phyloP scores from a whole-genome alignment of 2,329 filamentous ascomycete genomes.

The Colletotrichum chlorophyti region DNA sequence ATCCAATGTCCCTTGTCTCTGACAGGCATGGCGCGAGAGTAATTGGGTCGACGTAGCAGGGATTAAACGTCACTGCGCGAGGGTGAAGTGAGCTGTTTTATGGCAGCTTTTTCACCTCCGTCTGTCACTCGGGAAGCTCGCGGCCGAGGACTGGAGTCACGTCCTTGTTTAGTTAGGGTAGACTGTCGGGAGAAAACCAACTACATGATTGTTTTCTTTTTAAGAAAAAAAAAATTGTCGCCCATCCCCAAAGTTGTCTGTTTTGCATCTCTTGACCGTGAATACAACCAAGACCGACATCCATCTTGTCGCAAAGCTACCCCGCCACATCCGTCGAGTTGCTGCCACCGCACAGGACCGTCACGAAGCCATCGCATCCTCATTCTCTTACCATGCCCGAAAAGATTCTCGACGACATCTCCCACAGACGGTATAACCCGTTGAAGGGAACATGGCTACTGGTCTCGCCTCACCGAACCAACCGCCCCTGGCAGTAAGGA shows the following conservation, averaged over 20 bases:
- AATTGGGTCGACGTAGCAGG: slow-evolving; percentile 8
- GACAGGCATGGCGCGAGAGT: background rate
- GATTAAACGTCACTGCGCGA: slow-evolving; percentile 22
- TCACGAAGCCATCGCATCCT: background rate
- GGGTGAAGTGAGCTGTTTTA: slow-evolving; percentile 29
- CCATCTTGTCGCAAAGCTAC: slow-evolving; percentile 2
- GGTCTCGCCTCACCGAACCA: slow-evolving; percentile 94
- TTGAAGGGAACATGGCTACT: slow-evolving; percentile 90
- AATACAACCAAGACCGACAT: too few relatives aligned
- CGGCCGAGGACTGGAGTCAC: slow-evolving; percentile 12
- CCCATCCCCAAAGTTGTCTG: too few relatives aligned
- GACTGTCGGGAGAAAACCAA: background rate
- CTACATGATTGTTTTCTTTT: slow-evolving; percentile 10
- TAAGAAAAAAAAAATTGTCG: too few relatives aligned
- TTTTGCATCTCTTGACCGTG: too few relatives aligned
- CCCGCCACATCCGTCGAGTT: too few relatives aligned
- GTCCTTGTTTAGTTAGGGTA: slow-evolving; percentile 12
- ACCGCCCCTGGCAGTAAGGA: slow-evolving; percentile 95
- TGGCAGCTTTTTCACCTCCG: slow-evolving; percentile 8
- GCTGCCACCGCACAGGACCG: too few relatives aligned
- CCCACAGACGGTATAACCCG: slow-evolving; percentile 92
- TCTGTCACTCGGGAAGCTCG: slow-evolving; percentile 16
- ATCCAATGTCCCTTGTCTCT: background rate
- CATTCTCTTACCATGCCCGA: slow-evolving; percentile 66
- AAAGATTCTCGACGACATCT: slow-evolving; percentile 90